These are phyloP conservation scores for Penicillium sp. DNA, from an alignment of 2,329 filamentous ascomycete species.

Conservation along the genomic window DNA sequence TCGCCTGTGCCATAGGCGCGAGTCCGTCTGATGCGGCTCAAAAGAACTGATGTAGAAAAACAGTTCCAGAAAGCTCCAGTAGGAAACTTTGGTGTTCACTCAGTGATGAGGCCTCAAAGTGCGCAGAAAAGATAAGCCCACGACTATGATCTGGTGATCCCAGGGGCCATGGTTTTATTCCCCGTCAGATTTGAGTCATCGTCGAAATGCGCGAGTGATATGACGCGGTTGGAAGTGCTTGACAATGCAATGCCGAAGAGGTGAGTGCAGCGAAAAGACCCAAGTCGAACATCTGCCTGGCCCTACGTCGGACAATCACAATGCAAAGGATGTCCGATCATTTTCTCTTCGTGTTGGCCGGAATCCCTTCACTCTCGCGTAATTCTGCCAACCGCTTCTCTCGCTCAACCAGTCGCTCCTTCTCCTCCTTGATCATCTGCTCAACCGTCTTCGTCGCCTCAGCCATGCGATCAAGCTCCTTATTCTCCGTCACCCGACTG, in stretches of 20 bases:
- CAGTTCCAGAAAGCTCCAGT: neutral
- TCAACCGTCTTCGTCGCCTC: constrained; percentile 60
- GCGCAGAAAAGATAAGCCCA: neutral
- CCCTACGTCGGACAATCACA: neutral
- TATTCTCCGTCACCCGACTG: constrained; percentile 67
- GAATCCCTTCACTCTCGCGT: constrained; percentile 45
- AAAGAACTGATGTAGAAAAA: neutral
- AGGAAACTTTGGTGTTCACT: neutral
- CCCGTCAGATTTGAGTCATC: neutral
- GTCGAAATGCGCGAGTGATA: no score
- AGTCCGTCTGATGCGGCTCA: neutral
- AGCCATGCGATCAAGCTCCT: constrained; percentile 63
- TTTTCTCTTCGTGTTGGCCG: constrained; percentile 42
- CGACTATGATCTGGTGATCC: neutral
- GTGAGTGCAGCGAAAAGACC: neutral
- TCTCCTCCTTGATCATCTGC: constrained; percentile 63
- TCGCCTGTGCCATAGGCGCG: neutral
- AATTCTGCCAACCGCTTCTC: constrained; percentile 59
- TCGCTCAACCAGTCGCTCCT: constrained; percentile 58
- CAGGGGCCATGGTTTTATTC: neutral
- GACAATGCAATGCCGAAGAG: neutral
- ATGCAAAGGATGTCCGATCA: constrained; percentile 18
- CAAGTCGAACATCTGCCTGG: neutral
- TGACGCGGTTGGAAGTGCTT: neutral
- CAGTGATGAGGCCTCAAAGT: neutral